These are phyloP conservation scores for Ustilago tritici DNA, from an alignment of 1,284 basidiomycete species.

Conservation along the genomic window DNA sequence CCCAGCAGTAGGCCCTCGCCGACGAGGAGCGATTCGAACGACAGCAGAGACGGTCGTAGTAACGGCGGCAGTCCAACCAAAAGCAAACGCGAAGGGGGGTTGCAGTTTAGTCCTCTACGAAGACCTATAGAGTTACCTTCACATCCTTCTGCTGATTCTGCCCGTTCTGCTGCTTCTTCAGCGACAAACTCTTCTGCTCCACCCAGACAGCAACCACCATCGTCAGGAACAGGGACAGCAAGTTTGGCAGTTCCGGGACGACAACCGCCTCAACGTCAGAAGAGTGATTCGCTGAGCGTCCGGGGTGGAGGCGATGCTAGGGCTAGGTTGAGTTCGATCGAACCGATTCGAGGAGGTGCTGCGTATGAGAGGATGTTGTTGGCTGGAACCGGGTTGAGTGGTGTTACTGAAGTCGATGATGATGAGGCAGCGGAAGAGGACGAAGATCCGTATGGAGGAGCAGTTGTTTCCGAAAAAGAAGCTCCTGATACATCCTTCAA, in stretches of 20 bases:
- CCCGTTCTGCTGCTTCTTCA: conserved; percentile 16
- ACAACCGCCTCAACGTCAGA: conserved; percentile 22
- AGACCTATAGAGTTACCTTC: conserved; percentile 29
- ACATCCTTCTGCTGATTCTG: conserved; percentile 20
- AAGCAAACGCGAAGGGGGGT: conserved; percentile 27
- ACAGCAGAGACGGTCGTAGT: conserved; percentile 6
- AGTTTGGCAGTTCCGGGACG: conserved; percentile 24
- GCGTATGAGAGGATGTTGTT: conserved; percentile 65
- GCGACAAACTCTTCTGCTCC: background rate
- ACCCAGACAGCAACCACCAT: conserved; percentile 1
- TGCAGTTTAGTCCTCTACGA: conserved; percentile 35
- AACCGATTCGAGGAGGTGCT: conserved; percentile 61
- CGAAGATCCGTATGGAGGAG: conserved; percentile 54
- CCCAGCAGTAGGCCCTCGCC: background rate
- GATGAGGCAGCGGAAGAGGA: conserved; percentile 51
- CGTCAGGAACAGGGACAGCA: background rate
- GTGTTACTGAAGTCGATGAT: conserved; percentile 57
- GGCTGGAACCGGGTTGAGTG: conserved; percentile 57
- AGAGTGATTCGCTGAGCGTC: conserved; percentile 36
- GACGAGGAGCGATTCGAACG: conserved; percentile 11
- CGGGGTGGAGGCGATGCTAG: conserved; percentile 50
- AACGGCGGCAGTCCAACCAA: conserved; percentile 23
- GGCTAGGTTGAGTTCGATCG: conserved; percentile 61
- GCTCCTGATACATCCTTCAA: conserved; percentile 19
- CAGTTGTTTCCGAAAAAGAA: conserved; percentile 38